These are phyloP conservation scores for Solanum sejunctum DNA, from an alignment of 257 asterid genomes.

Conservation along the genomic window DNA sequence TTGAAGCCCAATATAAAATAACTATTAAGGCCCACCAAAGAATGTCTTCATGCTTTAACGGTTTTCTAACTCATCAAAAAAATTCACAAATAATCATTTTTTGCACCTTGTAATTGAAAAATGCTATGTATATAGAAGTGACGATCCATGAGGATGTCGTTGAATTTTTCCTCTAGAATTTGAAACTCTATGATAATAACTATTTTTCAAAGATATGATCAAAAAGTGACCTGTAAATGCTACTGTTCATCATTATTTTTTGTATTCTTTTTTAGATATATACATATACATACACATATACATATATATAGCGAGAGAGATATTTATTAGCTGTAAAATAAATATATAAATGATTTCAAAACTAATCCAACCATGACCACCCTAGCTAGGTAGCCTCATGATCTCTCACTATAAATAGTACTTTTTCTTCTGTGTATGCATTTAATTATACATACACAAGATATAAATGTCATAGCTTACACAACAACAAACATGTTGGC, in stretches of 20 bases:
- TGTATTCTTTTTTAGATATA: neutral
- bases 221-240: too few species aligned
- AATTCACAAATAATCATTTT: too few species aligned
- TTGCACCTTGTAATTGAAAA: too few species aligned
- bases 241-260: too few species aligned
- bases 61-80: neutral
- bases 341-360: neutral
- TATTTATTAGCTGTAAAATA: neutral
- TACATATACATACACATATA: too few species aligned
- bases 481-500: neutral
- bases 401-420: neutral
- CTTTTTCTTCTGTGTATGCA: neutral
- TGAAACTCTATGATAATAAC: too few species aligned
- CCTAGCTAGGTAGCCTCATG: neutral
- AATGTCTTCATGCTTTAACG: neutral
- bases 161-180: too few species aligned
- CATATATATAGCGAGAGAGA: too few species aligned
- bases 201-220: too few species aligned
- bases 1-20: neutral
- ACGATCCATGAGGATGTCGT: too few species aligned
- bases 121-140: too few species aligned
- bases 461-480: neutral
- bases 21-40: neutral
- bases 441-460: neutral
- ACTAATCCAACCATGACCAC: neutral